Evolutionary conservation across 2,329 filamentous ascomycete species (phyloP).

Genomic region (Aspergillus sp.): DNA sequence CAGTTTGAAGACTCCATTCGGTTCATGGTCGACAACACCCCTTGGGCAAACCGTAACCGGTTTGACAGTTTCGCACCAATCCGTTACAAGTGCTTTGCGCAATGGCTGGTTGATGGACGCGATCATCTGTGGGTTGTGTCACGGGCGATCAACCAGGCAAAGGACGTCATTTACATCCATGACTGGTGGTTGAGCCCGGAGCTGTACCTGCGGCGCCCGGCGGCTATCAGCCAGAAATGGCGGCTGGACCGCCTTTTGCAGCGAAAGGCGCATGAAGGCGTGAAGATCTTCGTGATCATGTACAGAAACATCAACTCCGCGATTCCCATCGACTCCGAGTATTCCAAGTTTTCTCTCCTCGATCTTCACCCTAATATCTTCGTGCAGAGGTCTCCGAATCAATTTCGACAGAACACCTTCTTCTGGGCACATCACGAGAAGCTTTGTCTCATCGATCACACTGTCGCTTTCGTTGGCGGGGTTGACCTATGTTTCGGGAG

Average conservation of each 20-base stretch:
- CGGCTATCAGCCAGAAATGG: slow-evolving; percentile 97
- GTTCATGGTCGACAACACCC: slow-evolving; percentile 72
- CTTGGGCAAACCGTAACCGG: slow-evolving; percentile 74
- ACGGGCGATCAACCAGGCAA: slow-evolving; percentile 89
- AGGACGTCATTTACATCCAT: slow-evolving; percentile 97
- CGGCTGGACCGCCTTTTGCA: slow-evolving; percentile 87
- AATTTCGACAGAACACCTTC: slow-evolving; percentile 98
- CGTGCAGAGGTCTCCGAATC: slow-evolving; percentile 90
- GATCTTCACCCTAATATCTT: slow-evolving; percentile 95
- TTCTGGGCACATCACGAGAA: slow-evolving; percentile 99
- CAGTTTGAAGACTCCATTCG: slow-evolving; percentile 92
- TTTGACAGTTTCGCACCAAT: slow-evolving; percentile 93
- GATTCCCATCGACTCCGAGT: slow-evolving; percentile 94
- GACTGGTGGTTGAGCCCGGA: slow-evolving; percentile 99
- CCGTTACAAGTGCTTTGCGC: slow-evolving; percentile 73
- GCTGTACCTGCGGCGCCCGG: slow-evolving; percentile 85
- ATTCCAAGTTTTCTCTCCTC: slow-evolving; percentile 91
- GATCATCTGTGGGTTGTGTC: slow-evolving; percentile 99
- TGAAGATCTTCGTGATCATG: slow-evolving; percentile 96
- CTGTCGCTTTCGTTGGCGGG: slow-evolving; percentile 87
- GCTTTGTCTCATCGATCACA: slow-evolving; percentile 92
- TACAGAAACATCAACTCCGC: slow-evolving; percentile 97
- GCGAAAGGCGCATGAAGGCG: slow-evolving; percentile 83
- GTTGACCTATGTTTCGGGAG: slow-evolving; percentile 94
- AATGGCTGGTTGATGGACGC: slow-evolving; percentile 92